A percentile compares a stretch with the other conserved stretches of the same genome.
Conservation (phyloP, 78 protist genomes). For the Dictyostelium citrinum region DNA sequence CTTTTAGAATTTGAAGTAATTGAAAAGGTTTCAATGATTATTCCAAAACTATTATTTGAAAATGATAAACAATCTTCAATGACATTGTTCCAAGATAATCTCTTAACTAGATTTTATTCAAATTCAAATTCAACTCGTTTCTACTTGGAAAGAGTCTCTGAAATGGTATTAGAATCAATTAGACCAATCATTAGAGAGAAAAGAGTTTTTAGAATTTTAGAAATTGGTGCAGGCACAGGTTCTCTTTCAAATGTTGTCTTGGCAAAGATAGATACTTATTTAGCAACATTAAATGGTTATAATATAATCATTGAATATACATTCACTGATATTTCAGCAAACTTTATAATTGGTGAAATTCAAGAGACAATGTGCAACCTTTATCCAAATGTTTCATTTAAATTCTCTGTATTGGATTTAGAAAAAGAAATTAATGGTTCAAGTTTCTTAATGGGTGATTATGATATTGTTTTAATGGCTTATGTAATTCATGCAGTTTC, state of each 20-base stretch:
- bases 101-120: slow-evolving; percentile 12
- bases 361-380: background rate
- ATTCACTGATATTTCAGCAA: slow-evolving; percentile 36
- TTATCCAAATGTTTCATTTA: background rate
- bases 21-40: slow-evolving; percentile 6
- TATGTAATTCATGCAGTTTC: slow-evolving; percentile 45
- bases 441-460: background rate
- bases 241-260: background rate
- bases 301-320: slow-evolving; percentile 9
- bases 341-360: background rate
- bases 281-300: background rate
- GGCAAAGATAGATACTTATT: background rate
- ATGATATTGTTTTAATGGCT: slow-evolving; percentile 44
- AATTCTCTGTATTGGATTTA: slow-evolving; percentile 1
- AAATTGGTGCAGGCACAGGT: slow-evolving; percentile 70
- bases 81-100: slow-evolving; percentile 5
- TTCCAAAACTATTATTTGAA: slow-evolving; percentile 4
- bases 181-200: background rate
- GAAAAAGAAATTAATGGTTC: background rate
- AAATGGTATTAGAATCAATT: background rate
- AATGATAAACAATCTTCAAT: slow-evolving; percentile 6
- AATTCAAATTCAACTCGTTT: background rate
- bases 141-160: background rate
- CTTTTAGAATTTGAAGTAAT: background rate
- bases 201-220: slow-evolving; percentile 29